These are phyloP conservation scores for Annona cherimola DNA, from an alignment of 164 flowering plant genomes.

Conservation along the genomic window DNA sequence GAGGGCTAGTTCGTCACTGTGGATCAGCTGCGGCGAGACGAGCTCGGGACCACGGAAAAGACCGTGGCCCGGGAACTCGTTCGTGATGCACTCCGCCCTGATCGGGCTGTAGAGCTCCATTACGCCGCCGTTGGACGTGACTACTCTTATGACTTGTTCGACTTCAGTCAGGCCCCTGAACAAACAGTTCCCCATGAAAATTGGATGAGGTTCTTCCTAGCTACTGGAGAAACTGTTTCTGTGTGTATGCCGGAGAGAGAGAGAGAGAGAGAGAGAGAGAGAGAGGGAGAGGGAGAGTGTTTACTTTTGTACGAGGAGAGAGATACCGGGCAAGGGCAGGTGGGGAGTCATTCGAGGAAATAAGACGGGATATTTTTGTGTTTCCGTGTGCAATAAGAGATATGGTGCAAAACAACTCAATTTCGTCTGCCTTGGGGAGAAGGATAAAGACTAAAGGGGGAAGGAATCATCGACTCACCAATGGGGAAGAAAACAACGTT, in stretches of 20 bases:
- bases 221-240: background rate
- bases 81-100: slow-evolving; percentile 54
- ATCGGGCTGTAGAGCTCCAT: slow-evolving; percentile 74
- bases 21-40: slow-evolving; percentile 53
- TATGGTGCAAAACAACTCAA: background rate
- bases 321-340: too few species aligned
- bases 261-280: background rate
- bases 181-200: slow-evolving; percentile 57
- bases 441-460: too few species aligned
- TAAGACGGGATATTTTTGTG: background rate
- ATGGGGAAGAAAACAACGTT: too few species aligned
- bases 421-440: too few species aligned
- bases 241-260: background rate
- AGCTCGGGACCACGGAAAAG: slow-evolving; percentile 49
- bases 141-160: slow-evolving; percentile 39
- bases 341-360: background rate
- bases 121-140: slow-evolving; percentile 65
- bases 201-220: background rate
- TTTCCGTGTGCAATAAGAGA: background rate
- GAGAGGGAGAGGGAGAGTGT: background rate
- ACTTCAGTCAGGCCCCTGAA: slow-evolving; percentile 42
- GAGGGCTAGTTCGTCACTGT: slow-evolving; percentile 42
- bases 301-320: too few species aligned
- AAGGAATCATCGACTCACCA: too few species aligned
- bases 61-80: slow-evolving; percentile 71